Percentiles rank a stretch among this genome's conserved stretches.
Conservation (phyloP, 2,329 filamentous ascomycete species). For the Cercospora sesami region DNA sequence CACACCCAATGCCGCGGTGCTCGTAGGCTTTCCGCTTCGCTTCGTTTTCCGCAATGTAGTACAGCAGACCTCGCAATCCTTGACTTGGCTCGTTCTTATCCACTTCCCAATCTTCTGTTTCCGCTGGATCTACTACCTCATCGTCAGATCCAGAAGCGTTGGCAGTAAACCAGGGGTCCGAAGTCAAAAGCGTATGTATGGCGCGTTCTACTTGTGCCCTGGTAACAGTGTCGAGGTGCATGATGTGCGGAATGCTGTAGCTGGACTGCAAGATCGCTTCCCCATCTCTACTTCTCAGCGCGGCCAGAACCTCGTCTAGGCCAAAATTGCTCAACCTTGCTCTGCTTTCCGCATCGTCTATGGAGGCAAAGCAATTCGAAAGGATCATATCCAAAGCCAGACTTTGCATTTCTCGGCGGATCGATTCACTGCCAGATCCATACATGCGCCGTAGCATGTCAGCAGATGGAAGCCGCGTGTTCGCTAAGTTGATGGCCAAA, state of each 20-base stretch:
- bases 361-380: background rate
- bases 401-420: conserved; percentile 12
- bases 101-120: conserved; percentile 32
- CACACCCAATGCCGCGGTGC: conserved; percentile 89
- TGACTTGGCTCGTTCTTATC: conserved; percentile 32
- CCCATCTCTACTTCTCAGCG: conserved; percentile 6
- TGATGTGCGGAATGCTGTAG: conserved; percentile 10
- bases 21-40: conserved; percentile 84
- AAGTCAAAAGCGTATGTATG: conserved; percentile 22
- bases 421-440: conserved; percentile 7
- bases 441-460: conserved; percentile 18
- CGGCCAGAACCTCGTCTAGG: conserved; percentile 9
- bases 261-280: conserved; percentile 11
- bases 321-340: conserved; percentile 6
- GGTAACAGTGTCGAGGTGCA: conserved; percentile 15
- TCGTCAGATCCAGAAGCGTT: conserved; percentile 18
- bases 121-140: conserved; percentile 23
- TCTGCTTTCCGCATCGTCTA: conserved; percentile 1
- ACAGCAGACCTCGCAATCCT: conserved; percentile 60
- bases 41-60: conserved; percentile 91
- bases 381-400: conserved; percentile 14
- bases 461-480: conserved; percentile 12
- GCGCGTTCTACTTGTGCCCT: conserved; percentile 20
- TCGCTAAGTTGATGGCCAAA: conserved; percentile 20
- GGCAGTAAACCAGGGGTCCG: conserved; percentile 13